Evolutionary conservation across 768 basidiomycete species (phyloP), one percentile per base, ranked within the genome.

Genomic region (Tulasnella sp.): DNA sequence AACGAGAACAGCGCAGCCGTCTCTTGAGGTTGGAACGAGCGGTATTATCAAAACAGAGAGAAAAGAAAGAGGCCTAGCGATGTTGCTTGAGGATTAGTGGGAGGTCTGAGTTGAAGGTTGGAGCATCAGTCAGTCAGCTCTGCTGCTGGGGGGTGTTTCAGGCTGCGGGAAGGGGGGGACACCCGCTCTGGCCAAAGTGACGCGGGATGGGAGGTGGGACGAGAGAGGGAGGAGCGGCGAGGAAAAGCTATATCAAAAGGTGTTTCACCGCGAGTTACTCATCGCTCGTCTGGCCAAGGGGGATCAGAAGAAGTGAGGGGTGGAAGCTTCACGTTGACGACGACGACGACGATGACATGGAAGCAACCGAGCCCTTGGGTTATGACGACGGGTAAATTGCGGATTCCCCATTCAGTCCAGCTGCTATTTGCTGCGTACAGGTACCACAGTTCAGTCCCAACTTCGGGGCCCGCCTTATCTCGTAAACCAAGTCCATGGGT

Each of bases 1-100:
- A 44, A 26, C 61, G 61, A 67, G 61, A 67, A 23, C 44, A 75
- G 74, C 74, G 35, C 74, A 75, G 74, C 74, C 74, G 74, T 46
- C 32, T 39, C 44, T 40, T 35, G 46, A 20, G 44, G n/a, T n/a
- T 26, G 23, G 29, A 75, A 75, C 3, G 46, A 57, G 74, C 37
- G 35, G 35, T 10, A 46, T 46, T 46, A 46, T 46, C 18, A 18
- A 74, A 35, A 35, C 35, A 46, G 39, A 16, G 42, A 46, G n/a
- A n/a, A 37, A 44, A 5, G 51, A 74, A 74, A 11, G 42, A 37
- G 3, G 10, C 10, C 35, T 26, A 44, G 70, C 5, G 26, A 7
- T n/a, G 70, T 39, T 71, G 70, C 55, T 57, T 57, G 55, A 57
- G n/a, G 26, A 57, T 57, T 29, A 57, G 55, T 57, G 23, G 26